Conservation (phyloP, 331 rosid genomes). For the Pyrus hybrid region DNA sequence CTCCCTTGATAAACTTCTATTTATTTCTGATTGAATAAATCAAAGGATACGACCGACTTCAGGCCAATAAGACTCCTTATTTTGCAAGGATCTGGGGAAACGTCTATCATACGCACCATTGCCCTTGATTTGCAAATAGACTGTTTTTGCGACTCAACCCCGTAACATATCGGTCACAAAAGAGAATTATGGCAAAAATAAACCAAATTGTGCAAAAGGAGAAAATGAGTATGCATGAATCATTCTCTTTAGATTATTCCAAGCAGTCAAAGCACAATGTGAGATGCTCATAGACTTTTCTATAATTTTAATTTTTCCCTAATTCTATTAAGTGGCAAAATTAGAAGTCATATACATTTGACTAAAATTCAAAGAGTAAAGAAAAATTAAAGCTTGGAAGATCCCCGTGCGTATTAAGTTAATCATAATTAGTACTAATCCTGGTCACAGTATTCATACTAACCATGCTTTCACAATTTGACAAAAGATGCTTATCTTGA, state of each 20-base stretch:
- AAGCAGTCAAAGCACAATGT: background rate
- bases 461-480: background rate
- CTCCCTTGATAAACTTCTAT: background rate
- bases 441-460: background rate
- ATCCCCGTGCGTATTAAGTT: background rate
- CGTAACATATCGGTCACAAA: too few species aligned
- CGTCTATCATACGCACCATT: too few species aligned
- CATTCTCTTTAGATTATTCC: background rate
- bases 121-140: too few species aligned
- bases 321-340: background rate
- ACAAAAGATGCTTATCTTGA: slow-evolving; percentile 14
- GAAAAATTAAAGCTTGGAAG: background rate
- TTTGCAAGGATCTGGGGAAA: accelerated
- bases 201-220: background rate
- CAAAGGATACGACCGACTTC: accelerated
- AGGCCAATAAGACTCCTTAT: too few species aligned
- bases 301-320: background rate
- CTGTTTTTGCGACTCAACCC: too few species aligned
- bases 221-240: background rate
- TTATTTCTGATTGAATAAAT: too few species aligned
- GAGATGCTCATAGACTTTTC: background rate
- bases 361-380: background rate
- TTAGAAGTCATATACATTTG: background rate
- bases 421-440: background rate
- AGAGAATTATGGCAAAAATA: too few species aligned